These are phyloP conservation scores for Cryomyces minteri DNA, from an alignment of 495 filamentous ascomycete genomes.

Conservation along the genomic window DNA sequence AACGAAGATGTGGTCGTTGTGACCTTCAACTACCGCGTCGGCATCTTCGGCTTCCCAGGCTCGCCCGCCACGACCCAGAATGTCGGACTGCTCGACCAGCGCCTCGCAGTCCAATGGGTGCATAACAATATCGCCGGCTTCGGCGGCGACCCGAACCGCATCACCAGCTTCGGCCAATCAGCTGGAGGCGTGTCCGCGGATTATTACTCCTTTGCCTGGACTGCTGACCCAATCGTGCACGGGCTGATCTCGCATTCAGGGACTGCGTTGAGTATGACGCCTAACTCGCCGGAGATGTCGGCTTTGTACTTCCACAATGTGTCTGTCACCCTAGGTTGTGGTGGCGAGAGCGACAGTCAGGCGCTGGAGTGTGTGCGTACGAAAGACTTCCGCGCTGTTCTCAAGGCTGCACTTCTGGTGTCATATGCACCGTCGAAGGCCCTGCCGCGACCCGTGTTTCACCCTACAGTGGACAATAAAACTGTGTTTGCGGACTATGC, in stretches of 20 bases:
- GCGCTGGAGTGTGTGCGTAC: slow-evolving; percentile 27
- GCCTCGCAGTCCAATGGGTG: slow-evolving; percentile 2
- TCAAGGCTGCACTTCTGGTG: slow-evolving; percentile 11
- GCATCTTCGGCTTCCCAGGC: neutral
- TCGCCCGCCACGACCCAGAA: neutral
- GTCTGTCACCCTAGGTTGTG: slow-evolving; percentile 1
- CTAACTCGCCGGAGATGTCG: neutral
- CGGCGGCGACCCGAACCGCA: neutral
- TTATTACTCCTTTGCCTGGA: slow-evolving; percentile 2
- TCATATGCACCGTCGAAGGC: neutral
- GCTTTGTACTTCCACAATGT: neutral
- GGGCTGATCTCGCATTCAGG: slow-evolving; percentile 3
- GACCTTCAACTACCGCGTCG: slow-evolving; percentile 2
- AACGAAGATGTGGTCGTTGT: slow-evolving; percentile 26
- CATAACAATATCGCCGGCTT: slow-evolving; percentile 1
- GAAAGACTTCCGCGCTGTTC: slow-evolving; percentile 16
- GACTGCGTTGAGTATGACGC: neutral
- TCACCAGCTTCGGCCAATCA: slow-evolving; percentile 2
- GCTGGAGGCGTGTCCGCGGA: slow-evolving; percentile 1
- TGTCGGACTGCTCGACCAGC: slow-evolving; percentile 2
- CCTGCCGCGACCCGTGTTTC: neutral
- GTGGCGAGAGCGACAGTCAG: neutral
- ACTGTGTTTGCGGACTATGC: slow-evolving; percentile 4
- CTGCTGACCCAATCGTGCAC: slow-evolving; percentile 1
- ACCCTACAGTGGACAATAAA: slow-evolving; percentile 4